Percentiles rank a stretch among this genome's conserved stretches.
Conservation (phyloP, 148 eudicot genomes). For the Vaccinium macrocarpon region DNA sequence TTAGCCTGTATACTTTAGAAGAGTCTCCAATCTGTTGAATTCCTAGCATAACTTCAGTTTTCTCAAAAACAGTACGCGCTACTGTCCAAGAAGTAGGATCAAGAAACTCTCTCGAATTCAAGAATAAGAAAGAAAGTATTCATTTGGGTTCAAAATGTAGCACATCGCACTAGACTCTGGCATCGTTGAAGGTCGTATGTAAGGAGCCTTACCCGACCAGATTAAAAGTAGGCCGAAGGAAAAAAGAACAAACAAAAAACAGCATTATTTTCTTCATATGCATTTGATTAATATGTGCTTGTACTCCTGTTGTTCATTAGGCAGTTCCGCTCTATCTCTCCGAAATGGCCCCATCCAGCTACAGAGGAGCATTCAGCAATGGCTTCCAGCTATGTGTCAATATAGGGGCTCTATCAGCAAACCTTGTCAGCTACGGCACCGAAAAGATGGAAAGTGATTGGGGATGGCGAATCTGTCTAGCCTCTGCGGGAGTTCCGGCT, state of each 20-base stretch:
- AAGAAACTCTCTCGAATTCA: not conserved
- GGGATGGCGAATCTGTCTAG: constrained; percentile 33
- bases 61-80: not conserved
- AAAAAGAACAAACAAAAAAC: too few relatives aligned
- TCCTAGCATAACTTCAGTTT: not conserved
- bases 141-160: too few relatives aligned
- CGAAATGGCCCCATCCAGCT: not conserved
- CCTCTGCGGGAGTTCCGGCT: constrained; percentile 22
- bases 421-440: constrained; percentile 4
- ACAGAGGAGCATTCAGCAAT: not conserved
- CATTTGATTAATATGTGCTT: not conserved
- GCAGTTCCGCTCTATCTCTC: not conserved
- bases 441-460: not conserved
- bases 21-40: not conserved
- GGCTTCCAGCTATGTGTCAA: constrained; percentile 10
- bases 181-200: not conserved
- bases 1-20: not conserved
- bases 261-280: not conserved
- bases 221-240: not conserved
- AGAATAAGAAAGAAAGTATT: not conserved
- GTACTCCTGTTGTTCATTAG: not conserved
- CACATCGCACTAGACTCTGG: too few relatives aligned
- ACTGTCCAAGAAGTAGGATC: not conserved
- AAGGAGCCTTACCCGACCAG: not conserved
- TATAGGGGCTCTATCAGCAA: constrained; percentile 4